Percentiles rank a stretch among this genome's conserved stretches.
Evolutionary conservation across 768 basidiomycete species (phyloP).

Genomic region (Clitopilus passeckerianus): DNA sequence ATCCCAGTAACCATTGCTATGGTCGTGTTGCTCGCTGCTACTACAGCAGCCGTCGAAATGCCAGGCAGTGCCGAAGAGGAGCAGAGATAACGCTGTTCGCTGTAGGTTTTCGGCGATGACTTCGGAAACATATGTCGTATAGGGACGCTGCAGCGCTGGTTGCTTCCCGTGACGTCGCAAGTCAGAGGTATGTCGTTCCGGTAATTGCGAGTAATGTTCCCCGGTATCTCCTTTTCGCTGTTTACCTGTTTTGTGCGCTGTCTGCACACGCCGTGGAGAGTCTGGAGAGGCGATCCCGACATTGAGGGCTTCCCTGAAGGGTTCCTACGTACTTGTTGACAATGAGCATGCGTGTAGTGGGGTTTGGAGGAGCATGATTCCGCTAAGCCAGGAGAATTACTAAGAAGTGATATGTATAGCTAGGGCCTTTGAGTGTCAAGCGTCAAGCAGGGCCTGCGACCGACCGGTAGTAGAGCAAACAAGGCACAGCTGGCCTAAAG

Average conservation of each 20-base stretch:
- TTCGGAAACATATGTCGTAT: neutral
- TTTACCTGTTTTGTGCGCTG: neutral
- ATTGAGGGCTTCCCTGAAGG: neutral
- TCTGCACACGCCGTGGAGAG: neutral
- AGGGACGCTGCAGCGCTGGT: neutral
- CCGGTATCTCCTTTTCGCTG: neutral
- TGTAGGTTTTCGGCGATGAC: neutral
- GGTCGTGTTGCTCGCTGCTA: neutral
- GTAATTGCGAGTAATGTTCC: neutral
- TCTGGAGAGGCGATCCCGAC: too few relatives aligned
- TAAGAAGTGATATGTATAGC: neutral
- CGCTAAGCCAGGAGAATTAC: neutral
- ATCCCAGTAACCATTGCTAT: neutral
- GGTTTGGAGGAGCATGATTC: neutral
- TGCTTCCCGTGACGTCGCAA: neutral
- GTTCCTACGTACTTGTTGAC: too few relatives aligned
- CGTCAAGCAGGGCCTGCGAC: too few relatives aligned
- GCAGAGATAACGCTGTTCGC: neutral
- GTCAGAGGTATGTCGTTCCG: neutral
- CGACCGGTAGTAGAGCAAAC: neutral
- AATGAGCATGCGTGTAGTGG: too few relatives aligned
- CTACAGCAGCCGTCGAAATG: neutral
- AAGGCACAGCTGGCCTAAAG: neutral
- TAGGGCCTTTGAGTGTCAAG: too few relatives aligned
- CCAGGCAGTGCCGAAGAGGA: neutral